Base-by-base conservation (phyloP, 192 early-diverging fungal species). In the Backusella morwellensis region DNA sequence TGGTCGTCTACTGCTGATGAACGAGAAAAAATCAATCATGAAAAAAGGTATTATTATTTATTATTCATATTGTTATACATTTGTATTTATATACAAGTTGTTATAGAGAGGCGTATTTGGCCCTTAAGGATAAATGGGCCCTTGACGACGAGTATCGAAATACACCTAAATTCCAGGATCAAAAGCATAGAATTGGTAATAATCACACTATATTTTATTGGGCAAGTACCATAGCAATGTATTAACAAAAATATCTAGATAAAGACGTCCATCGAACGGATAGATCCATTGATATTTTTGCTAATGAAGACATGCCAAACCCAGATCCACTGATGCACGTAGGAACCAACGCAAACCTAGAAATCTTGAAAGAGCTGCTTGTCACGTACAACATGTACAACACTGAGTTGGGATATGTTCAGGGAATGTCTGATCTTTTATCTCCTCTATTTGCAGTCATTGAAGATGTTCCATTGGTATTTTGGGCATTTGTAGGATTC, bases 261-360 rank as follows among this genome's bases (percentile, higher is more conserved):
- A 99, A 98, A 84, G 98, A 99, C 78, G 97, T 99, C 1, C 89
- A 98, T 73, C 92, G 98, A 23, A 99, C 98, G 4, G 98, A 99
- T 82, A 83, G 97, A 29, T 94, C 88, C 0, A 87, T 96, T 2
- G 88, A 93, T 0, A 91, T 96, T 80, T 98, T 94, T 88, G 88
- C 89, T 9, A 86, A 84, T n/a, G 89, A 93, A 79, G 88, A 86
- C 38, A 54, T 89, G 73, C 87, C 82, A 75, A 88, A 88, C 77
- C 81, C 82, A 76, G 72, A 87, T 75, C 77, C 74, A 59, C 54
- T 82, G 21, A 86, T 85, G 35, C 73, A 82, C 32, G 80, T 89
- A 0, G 88, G 87, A 11, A 91, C 92, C 19, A 95, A 91, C 72
- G 86, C 88, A 54, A 94, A 94, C 71, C 75, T 99, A 59, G 95